Evolutionary conservation across 192 early-diverging fungal genomes (phyloP), one percentile per base, ranked within the genome.

Genomic region (Umbelopsis isabellina): DNA sequence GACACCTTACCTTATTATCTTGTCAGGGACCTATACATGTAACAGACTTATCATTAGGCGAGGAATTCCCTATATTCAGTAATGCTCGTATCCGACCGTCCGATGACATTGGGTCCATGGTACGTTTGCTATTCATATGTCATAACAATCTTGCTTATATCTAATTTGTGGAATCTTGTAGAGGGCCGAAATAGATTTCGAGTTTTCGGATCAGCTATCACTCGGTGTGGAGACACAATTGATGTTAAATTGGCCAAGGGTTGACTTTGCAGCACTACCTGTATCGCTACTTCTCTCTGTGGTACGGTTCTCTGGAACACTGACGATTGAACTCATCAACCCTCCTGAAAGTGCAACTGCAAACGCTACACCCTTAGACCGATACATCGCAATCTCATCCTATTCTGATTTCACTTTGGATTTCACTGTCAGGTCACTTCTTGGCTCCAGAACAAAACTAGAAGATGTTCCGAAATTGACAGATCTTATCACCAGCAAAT

Each of bases 361-460:
- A 50, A 67, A 69, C 9, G 69, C 72, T 16, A 70, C 49, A 58
- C 79, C 74, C 22, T 78, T 71, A 76, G 82, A 74, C 70, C 78
- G 72, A 30, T 85, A 83, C 65, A 84, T 88, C 49, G 79, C 83
- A 9, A 80, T 86, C 46, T 88, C 86, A 3, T 79, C 80, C 0
- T 65, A 86, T 15, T 77, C 91, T 2, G 91, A 92, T 66, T 94
- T 92, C 50, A 79, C 86, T 49, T 84, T 98, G 1, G 94, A 98
- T 37, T 93, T 98, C 66, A 89, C 93, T 46, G 91, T 97, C 1
- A 88, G 91, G 49, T 96, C 96, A 0, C 79, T 98, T 44, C 86
- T 99, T 45, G 98, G 98, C 0, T 95, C 96, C 75, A 88, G 94
- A 71, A 96, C 98, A 27, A 99, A 99, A 77, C 91, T 99, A 18